phyloP scores from a whole-genome alignment of 2,329 filamentous ascomycete genomes.

The Acrocalymma vagum region DNA sequence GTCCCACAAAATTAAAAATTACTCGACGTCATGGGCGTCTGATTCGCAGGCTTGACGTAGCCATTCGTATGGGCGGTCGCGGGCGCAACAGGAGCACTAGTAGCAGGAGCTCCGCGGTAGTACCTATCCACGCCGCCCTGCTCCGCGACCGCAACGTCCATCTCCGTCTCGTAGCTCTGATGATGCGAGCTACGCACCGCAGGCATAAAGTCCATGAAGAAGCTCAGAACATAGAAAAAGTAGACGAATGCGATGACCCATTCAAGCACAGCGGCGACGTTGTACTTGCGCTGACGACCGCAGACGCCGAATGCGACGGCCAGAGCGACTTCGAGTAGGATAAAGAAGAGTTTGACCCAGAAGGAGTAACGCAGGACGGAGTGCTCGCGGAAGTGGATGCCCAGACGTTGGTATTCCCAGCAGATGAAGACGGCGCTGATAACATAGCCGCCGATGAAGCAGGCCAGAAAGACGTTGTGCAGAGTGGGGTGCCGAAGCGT shows the following conservation, averaged over 20 bases:
- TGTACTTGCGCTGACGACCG: slow-evolving; percentile 59
- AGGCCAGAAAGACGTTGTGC: slow-evolving; percentile 78
- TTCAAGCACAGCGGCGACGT: slow-evolving; percentile 81
- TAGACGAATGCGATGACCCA: slow-evolving; percentile 83
- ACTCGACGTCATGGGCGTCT: slow-evolving; percentile 29
- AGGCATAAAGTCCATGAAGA: slow-evolving; percentile 86
- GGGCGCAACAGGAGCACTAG: slow-evolving; percentile 12
- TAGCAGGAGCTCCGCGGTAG: slow-evolving; percentile 27
- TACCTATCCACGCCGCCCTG: slow-evolving; percentile 26
- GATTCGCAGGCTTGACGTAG: slow-evolving; percentile 26
- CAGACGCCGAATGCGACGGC: slow-evolving; percentile 75
- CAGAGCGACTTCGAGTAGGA: slow-evolving; percentile 79
- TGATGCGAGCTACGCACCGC: slow-evolving; percentile 69
- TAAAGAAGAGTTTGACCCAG: slow-evolving; percentile 86
- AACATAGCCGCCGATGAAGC: slow-evolving; percentile 89
- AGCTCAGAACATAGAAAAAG: slow-evolving; percentile 86
- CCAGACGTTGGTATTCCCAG: slow-evolving; percentile 87
- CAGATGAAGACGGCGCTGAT: slow-evolving; percentile 88
- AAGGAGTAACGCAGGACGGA: slow-evolving; percentile 79
- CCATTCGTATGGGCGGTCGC: slow-evolving; percentile 27
- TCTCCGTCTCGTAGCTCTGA: slow-evolving; percentile 45
- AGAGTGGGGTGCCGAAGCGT: slow-evolving; percentile 71
- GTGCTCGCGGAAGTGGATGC: slow-evolving; percentile 79
- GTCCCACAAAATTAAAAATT: slow-evolving; percentile 45
- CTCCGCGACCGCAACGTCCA: slow-evolving; percentile 43